Conservation (phyloP, 2,329 filamentous ascomycete genomes). For the Paraphoma sp. region DNA sequence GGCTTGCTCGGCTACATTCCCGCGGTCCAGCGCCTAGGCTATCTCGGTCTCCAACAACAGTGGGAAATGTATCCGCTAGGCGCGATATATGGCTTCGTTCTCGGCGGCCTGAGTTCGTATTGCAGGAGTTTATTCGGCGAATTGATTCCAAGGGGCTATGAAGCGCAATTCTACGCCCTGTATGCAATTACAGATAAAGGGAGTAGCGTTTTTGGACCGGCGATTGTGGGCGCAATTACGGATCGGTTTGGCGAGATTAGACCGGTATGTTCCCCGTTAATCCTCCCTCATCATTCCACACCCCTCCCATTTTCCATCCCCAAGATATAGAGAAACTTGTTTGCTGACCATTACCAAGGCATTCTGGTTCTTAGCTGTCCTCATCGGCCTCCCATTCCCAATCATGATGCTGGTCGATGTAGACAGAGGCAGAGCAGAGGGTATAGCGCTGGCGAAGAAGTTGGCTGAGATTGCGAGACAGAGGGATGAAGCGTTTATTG, state of each 20-base stretch:
- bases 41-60: constrained; percentile 85
- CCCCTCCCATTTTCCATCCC: not conserved
- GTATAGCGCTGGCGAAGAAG: constrained; percentile 48
- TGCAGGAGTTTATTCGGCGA: constrained; percentile 93
- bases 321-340: not conserved
- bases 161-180: constrained; percentile 94
- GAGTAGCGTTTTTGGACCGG: constrained; percentile 89
- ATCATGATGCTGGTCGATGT: constrained; percentile 87
- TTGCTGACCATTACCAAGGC: constrained; percentile 53
- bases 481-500: constrained; percentile 10
- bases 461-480: constrained; percentile 31
- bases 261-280: constrained; percentile 42
- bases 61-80: constrained; percentile 98
- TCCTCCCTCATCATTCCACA: too few species aligned
- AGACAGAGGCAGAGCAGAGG: constrained; percentile 61
- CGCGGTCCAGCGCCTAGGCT: constrained; percentile 74
- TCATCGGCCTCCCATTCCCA: constrained; percentile 86
- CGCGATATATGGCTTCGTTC: constrained; percentile 88
- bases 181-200: constrained; percentile 99
- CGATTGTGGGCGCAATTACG: constrained; percentile 91
- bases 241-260: constrained; percentile 65
- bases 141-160: constrained; percentile 89
- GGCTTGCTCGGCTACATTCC: constrained; percentile 88
- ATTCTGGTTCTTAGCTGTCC: constrained; percentile 86
- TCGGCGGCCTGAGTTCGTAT: constrained; percentile 91